phyloP scores from a whole-genome alignment of 441 rosid species.

The Gossypium trilobum region DNA sequence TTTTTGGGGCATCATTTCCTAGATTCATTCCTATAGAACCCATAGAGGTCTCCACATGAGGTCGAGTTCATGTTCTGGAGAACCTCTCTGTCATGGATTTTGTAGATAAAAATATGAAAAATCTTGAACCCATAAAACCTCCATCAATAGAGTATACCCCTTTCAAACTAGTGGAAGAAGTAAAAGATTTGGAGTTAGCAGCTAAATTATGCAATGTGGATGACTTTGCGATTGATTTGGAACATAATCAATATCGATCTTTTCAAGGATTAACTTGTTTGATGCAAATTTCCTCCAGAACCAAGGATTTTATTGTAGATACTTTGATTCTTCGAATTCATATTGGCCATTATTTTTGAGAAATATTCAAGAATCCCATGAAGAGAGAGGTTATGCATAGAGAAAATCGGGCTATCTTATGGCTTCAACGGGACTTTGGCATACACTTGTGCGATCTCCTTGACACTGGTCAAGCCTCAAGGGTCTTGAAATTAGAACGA shows the following conservation, averaged over 20 bases:
- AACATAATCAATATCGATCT: slow-evolving; percentile 87
- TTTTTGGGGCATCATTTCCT: too few species aligned
- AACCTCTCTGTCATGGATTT: slow-evolving; percentile 59
- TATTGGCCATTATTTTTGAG: slow-evolving; percentile 69
- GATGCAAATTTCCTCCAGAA: slow-evolving; percentile 65
- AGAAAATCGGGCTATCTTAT: slow-evolving; percentile 77
- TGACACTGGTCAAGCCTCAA: slow-evolving; percentile 98
- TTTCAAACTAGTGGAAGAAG: slow-evolving; percentile 61
- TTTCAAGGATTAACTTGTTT: slow-evolving; percentile 89
- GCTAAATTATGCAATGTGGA: slow-evolving; percentile 43
- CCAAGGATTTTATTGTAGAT: slow-evolving; percentile 74
- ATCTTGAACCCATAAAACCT: slow-evolving; percentile 37
- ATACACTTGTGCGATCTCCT: slow-evolving; percentile 85
- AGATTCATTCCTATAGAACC: too few species aligned
- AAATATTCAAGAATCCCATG: slow-evolving; percentile 70
- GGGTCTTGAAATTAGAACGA: slow-evolving; percentile 73
- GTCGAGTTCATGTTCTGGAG: slow-evolving; percentile 29
- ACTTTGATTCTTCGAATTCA: slow-evolving; percentile 71
- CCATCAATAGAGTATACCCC: slow-evolving; percentile 44
- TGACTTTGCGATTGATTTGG: slow-evolving; percentile 90
- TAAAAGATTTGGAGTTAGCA: slow-evolving; percentile 63
- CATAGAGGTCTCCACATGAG: too few species aligned
- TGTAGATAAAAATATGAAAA: slow-evolving; percentile 35
- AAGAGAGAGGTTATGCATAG: slow-evolving; percentile 98
- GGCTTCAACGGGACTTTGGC: slow-evolving; percentile 95